Evolutionary conservation across 2,329 filamentous ascomycete species (phyloP), one percentile per base, ranked within the genome.

Genomic region (Arthrobotrys entomopaga): DNA sequence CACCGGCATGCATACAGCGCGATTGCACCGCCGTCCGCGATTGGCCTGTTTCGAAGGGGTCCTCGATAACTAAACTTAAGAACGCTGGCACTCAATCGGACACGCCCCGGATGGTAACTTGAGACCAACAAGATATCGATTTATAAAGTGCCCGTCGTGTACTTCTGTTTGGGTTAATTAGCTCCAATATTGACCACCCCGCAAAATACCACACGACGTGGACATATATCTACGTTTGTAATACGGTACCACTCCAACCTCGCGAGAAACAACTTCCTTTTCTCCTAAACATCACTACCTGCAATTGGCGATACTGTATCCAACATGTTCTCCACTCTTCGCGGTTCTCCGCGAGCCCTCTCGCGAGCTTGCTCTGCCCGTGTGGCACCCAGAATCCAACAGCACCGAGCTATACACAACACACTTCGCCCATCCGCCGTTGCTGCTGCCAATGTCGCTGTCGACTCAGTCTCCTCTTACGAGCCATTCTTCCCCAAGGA

Each of bases 401-500:
- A 74, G 29, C 57, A 54, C 7, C 70, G 70, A 34, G 40, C 50
- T n/a, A 66, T 74, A 19, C 70, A 74, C 70, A 74, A 74, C 70
- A 67, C 70, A 59, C 50, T 64, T 7, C 57, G 57, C 52, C 46
- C 53, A 42, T 57, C 64, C 46, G 70, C 70, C n/a, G 16, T 65
- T n/a, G 61, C 61, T 34, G 67, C 42, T 8, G 49, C 70, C n/a
- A 74, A 74, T n/a, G 52, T 74, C 38, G 70, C 70, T 11, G 70
- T 74, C 46, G 70, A 74, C 58, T 74, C 70, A 50, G 58, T 59
- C 20, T 67, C 70, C 2, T 74, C 70, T 13, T 63, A 74, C 24
- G 70, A 74, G 40, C 70, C 63, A 15, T 77, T 76, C 70, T 77
- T 78, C 42, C 66, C 60, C 42, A 77, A 77, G 65, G 78, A 79